These are phyloP conservation scores for Boletus fagicola DNA, from an alignment of 768 basidiomycete species.

Conservation along the genomic window DNA sequence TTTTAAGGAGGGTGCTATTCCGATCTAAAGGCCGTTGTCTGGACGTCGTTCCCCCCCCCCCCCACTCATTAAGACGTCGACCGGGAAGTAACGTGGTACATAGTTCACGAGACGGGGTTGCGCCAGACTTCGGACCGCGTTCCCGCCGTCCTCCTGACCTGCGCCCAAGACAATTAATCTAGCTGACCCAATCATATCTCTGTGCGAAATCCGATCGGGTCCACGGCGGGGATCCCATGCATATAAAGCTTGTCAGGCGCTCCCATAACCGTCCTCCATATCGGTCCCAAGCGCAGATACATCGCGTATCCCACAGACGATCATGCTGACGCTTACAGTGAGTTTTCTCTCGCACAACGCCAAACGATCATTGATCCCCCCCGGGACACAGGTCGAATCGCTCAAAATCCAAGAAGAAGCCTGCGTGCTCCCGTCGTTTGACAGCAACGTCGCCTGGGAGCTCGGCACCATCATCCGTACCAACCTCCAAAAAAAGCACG, in stretches of 20 bases:
- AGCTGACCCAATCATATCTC: background rate
- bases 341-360: background rate
- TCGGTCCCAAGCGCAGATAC: background rate
- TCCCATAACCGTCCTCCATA: background rate
- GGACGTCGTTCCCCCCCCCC: no score
- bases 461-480: constrained; percentile 30
- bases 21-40: no score
- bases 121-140: background rate
- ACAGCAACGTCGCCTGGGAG: constrained; percentile 35
- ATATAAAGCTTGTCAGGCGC: background rate
- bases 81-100: no score
- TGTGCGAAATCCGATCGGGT: background rate
- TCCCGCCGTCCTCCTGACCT: background rate
- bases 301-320: background rate
- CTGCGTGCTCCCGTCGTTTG: constrained; percentile 28
- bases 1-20: no score
- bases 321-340: constrained; percentile 15
- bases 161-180: background rate
- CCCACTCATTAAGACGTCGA: no score
- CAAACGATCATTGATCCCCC: background rate
- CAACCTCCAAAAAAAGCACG: constrained; percentile 16
- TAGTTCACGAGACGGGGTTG: no score
- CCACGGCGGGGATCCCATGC: background rate
- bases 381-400: constrained; percentile 14
- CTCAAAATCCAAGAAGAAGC: constrained; percentile 27